Evolutionary conservation across 306 rosid genomes (phyloP), one percentile per base, ranked within the genome.

Genomic region (Fragaria iinumae): DNA sequence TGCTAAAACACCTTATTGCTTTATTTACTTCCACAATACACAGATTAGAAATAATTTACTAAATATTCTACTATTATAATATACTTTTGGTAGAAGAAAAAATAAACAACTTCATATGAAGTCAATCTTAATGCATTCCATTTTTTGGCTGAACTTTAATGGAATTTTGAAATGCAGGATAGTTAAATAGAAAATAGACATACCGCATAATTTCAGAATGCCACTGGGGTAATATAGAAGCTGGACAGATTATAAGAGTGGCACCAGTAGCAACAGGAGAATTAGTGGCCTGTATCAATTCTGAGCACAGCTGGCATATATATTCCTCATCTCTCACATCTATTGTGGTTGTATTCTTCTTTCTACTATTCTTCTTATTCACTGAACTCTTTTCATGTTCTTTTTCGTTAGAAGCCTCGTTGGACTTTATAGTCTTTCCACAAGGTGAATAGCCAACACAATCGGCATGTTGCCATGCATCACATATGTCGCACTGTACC

Each of bases 401-500:
- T 83, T 84, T 79, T 76, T 75, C 49, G 10, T 63, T 56, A 72
- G 75, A 71, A 67, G 71, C 72, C 74, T 81, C 80, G 1, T 17
- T 84, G 41, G 91, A 87, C 85, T 83, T 89, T 73, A 80, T 50
- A 68, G 83, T 17, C 82, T 89, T 87, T 72, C 92, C 92, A 81
- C 83, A 83, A 48, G 91, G 79, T 50, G 97, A 88, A 86, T 92
- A 95, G 74, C 96, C 97, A 80, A 95, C 97, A 82, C 98, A 95
- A 66, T 86, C 91, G 32, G 96, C 98, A 82, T 95, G 97, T 83
- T 95, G 98, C 98, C 98, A 95, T 29, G 98, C 97, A 85, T 90
- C 96, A 84, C 98, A 95, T 48, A 84, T 77, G 85, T 95, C 98
- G 60, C 98, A 95, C 81, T 92, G 98, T 80, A 95, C 98, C 98